Evolutionary conservation across 202 grass and related monocot genomes (phyloP).

Genomic region (Bolboschoenoplectus hybrid): DNA sequence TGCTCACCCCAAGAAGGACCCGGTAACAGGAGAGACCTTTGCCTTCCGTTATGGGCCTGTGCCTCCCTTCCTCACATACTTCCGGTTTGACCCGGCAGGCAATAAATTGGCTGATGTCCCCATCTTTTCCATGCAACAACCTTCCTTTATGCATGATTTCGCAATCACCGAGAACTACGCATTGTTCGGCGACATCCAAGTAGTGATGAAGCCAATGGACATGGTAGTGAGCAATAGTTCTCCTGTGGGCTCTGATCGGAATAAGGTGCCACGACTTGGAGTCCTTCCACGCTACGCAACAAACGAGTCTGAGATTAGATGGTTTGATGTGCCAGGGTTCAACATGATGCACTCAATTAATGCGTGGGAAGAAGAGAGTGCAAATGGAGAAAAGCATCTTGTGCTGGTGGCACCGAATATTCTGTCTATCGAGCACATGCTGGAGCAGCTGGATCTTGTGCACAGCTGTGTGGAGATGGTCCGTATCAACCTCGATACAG

Average conservation of each 20-base stretch:
- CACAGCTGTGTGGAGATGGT: conserved; percentile 76
- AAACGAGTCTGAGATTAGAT: conserved; percentile 78
- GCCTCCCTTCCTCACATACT: conserved; percentile 84
- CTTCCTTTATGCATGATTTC: conserved; percentile 87
- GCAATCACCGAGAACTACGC: conserved; percentile 70
- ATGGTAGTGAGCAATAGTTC: conserved; percentile 63
- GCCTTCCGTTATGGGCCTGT: conserved; percentile 77
- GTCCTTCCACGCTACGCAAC: conserved; percentile 66
- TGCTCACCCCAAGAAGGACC: conserved; percentile 86
- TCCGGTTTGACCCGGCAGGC: conserved; percentile 72
- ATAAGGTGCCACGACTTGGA: conserved; percentile 74
- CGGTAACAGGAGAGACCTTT: conserved; percentile 66
- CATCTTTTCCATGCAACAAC: conserved; percentile 68
- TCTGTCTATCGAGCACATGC: conserved; percentile 75
- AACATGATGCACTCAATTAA: conserved; percentile 84
- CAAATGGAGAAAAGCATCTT: conserved; percentile 47
- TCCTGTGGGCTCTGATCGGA: conserved; percentile 56
- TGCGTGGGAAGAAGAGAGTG: conserved; percentile 91
- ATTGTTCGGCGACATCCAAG: conserved; percentile 74
- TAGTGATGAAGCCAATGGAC: conserved; percentile 95
- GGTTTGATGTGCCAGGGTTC: conserved; percentile 80
- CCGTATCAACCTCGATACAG: conserved; percentile 70
- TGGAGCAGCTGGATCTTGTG: conserved; percentile 67
- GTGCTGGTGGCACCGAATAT: conserved; percentile 82
- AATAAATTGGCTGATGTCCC: conserved; percentile 83